Conservation (phyloP, 345 rosid species). For the Syzygium oleosum region DNA sequence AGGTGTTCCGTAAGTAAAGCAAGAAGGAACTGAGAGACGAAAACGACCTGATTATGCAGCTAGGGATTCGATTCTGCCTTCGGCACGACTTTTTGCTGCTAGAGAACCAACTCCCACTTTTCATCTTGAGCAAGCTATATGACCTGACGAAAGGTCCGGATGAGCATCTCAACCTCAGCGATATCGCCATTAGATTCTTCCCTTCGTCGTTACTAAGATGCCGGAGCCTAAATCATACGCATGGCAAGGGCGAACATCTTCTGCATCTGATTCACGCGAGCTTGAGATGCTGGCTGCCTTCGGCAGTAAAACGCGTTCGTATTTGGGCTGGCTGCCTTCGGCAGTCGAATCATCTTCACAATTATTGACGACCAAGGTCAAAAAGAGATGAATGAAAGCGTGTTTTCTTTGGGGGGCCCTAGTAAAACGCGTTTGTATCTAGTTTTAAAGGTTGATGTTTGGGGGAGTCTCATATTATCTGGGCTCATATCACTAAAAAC, state of each 20-base stretch:
- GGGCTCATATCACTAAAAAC: not conserved
- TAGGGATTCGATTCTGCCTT: fast-evolving
- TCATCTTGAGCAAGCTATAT: not conserved
- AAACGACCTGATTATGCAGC: fast-evolving
- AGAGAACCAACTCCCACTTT: not conserved
- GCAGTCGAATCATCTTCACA: too few species aligned
- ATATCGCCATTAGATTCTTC: too few species aligned
- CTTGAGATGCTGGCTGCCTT: too few species aligned
- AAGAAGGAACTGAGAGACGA: fast-evolving
- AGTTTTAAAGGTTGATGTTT: not conserved
- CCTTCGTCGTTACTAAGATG: too few species aligned
- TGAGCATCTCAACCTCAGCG: fast-evolving
- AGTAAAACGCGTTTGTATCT: not conserved
- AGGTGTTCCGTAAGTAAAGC: not conserved
- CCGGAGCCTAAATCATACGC: too few species aligned
- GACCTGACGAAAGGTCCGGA: not conserved
- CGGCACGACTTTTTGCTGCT: not conserved
- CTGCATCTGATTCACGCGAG: too few species aligned
- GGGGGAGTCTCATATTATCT: not conserved
- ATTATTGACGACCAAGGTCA: too few species aligned
- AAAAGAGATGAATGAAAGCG: too few species aligned
- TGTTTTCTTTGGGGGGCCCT: not conserved
- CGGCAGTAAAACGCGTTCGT: too few species aligned
- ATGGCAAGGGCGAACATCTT: too few species aligned
- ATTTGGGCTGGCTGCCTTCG: too few species aligned